Evolutionary conservation across 176 grass and related monocot species (phyloP).

Genomic region (Carex kokanica): DNA sequence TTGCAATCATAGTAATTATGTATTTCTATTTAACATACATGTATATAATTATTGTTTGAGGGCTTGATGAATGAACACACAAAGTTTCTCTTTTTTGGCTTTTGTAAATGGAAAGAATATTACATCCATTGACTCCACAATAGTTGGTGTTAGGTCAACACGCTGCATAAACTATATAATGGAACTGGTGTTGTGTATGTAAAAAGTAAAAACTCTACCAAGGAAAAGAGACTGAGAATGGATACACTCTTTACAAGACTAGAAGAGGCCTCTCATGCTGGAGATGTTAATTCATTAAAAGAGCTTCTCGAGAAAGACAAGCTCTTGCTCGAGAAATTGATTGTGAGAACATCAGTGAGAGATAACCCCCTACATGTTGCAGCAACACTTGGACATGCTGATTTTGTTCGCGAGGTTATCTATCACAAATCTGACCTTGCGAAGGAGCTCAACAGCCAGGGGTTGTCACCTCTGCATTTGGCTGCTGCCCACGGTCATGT

Average conservation of each 20-base stretch:
- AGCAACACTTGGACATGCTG: conserved; percentile 5
- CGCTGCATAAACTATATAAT: no score
- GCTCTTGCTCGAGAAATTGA: conserved; percentile 21
- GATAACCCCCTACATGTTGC: conserved; percentile 30
- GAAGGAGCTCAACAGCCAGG: neutral
- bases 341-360: neutral
- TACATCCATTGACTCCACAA: no score
- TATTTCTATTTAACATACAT: no score
- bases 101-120: no score
- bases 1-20: no score
- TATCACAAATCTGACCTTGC: neutral
- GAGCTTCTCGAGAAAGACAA: conserved; percentile 16
- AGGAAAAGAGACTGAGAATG: neutral
- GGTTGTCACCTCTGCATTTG: conserved; percentile 26
- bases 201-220: neutral
- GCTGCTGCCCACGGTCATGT: conserved; percentile 20
- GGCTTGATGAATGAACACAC: no score
- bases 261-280: conserved; percentile 1
- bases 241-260: neutral
- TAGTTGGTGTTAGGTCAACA: no score
- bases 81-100: no score
- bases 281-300: conserved; percentile 11
- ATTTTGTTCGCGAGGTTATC: conserved; percentile 15
- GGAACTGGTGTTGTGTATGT: no score
- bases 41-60: no score